Base-by-base conservation (phyloP, 331 rosid genomes). In the Malus hybrid region DNA sequence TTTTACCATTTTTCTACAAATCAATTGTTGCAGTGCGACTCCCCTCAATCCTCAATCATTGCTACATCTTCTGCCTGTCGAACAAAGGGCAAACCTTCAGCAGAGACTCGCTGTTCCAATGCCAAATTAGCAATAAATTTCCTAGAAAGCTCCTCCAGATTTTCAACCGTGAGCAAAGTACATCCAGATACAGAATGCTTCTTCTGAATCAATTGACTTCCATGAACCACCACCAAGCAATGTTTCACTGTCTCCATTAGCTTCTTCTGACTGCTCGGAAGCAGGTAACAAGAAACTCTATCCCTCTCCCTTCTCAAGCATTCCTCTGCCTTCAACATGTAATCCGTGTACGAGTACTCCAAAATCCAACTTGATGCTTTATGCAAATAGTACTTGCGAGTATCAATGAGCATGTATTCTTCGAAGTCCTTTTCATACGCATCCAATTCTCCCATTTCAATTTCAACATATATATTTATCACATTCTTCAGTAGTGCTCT, bases 301-400 rank as follows among this genome's bases (percentile, higher is more conserved):
- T 92, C 93, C 70, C 76, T 92, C 83, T 90, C 96, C 70, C 87
- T 85, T 77, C 65, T 87, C 86, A 92, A 79, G 80, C 93, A 88
- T 22, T 86, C 91, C 82, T 92, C 97, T 6, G 85, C 97, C 89
- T 90, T 92, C 63, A 81, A 81, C 96, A 87, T 90, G 82, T 90
- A 90, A 70, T 82, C 94, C 6, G 89, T 87, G 57, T 93, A 87
- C 1, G 48, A 69, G 90, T 83, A 56, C 55, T 69, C 84, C 68
- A 84, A 78, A 4, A 90, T 90, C 96, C 96, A 92, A 33, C 75
- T 79, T n/a, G 94, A 73, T 28, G 93, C 96, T 83, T 88, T 87
- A 32, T 73, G 76, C 75, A 72, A 84, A 86, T 92, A 92, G 78
- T 87, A 92, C 29, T 80, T 75, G 1, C 85, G 81, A 50, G 86